Evolutionary conservation across 768 basidiomycete genomes (phyloP).

Genomic region (Podaxis sp.): DNA sequence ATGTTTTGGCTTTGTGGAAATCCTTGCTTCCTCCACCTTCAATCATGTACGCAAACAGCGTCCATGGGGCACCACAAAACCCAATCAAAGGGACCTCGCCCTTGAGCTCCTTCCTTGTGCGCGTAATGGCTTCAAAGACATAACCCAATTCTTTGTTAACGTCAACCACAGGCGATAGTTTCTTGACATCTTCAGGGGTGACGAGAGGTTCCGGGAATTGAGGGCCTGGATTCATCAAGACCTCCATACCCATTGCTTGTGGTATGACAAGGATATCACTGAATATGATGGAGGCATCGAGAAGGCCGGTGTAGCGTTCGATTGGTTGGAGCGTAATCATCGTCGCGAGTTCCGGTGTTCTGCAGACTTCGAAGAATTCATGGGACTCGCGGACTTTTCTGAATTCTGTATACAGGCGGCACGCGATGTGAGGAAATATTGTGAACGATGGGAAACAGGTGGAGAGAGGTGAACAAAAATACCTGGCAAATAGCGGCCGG

Average conservation of each 20-base stretch:
- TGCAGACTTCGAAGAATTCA: constrained; percentile 95
- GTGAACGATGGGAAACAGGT: background rate
- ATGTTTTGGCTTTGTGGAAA: constrained; percentile 87
- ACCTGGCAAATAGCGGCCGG: constrained; percentile 95
- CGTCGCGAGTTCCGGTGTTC: constrained; percentile 84
- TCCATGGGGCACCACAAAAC: constrained; percentile 98
- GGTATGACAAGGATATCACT: constrained; percentile 97
- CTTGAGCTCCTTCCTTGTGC: constrained; percentile 73
- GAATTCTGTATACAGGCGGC: constrained; percentile 60
- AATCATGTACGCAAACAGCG: constrained; percentile 96
- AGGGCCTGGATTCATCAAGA: constrained; percentile 92
- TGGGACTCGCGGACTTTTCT: constrained; percentile 80
- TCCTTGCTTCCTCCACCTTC: constrained; percentile 94
- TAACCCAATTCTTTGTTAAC: constrained; percentile 86
- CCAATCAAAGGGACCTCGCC: constrained; percentile 96
- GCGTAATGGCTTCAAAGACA: constrained; percentile 88
- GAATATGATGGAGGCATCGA: constrained; percentile 98
- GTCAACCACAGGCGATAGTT: constrained; percentile 63
- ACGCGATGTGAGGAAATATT: background rate
- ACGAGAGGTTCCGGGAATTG: constrained; percentile 83
- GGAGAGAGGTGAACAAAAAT: constrained; percentile 22
- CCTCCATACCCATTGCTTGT: constrained; percentile 96
- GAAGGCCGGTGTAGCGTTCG: constrained; percentile 75
- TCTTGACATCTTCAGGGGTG: constrained; percentile 68
- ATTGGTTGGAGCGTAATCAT: constrained; percentile 95